Conservation (phyloP, 2,329 filamentous ascomycete genomes). For the Fusarium humuli region DNA sequence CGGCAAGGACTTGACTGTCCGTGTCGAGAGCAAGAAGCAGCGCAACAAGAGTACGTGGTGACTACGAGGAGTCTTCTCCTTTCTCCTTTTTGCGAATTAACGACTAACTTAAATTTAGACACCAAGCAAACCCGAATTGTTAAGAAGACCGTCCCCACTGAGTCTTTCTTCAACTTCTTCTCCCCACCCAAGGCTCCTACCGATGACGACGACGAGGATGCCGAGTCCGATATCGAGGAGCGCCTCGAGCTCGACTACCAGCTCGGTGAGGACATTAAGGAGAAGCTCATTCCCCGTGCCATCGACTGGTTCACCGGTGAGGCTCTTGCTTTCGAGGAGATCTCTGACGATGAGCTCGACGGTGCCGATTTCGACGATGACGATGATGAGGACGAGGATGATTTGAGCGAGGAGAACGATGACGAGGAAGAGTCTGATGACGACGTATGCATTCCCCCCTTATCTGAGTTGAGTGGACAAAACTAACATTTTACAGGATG, state of each 20-base stretch:
- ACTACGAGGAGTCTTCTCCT: neutral
- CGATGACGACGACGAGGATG: conserved; percentile 77
- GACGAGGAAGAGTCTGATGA: conserved; percentile 85
- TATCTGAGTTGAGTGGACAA: neutral
- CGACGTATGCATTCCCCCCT: conserved; percentile 65
- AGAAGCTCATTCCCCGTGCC: conserved; percentile 97
- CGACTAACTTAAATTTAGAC: conserved; percentile 66
- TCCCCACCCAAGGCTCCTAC: conserved; percentile 88
- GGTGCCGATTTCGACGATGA: conserved; percentile 88
- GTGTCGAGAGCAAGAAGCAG: conserved; percentile 99
- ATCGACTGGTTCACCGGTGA: conserved; percentile 99
- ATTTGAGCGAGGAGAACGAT: conserved; percentile 85
- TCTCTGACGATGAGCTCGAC: conserved; percentile 84
- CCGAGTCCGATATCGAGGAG: conserved; percentile 92
- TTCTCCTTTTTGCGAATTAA: neutral
- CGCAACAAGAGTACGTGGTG: conserved; percentile 90
- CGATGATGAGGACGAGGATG: conserved; percentile 92
- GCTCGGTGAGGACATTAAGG: conserved; percentile 98
- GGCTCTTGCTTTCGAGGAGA: conserved; percentile 94
- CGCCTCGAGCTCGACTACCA: conserved; percentile 98
- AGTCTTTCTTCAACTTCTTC: conserved; percentile 99
- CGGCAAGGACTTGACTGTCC: conserved; percentile 91
- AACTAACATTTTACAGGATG: conserved; percentile 69
- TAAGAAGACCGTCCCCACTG: conserved; percentile 98
- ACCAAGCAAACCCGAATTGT: conserved; percentile 99